Evolutionary conservation across 2,329 filamentous ascomycete species (phyloP), one percentile per base, ranked within the genome.

Genomic region (Fusarium beomiforme): DNA sequence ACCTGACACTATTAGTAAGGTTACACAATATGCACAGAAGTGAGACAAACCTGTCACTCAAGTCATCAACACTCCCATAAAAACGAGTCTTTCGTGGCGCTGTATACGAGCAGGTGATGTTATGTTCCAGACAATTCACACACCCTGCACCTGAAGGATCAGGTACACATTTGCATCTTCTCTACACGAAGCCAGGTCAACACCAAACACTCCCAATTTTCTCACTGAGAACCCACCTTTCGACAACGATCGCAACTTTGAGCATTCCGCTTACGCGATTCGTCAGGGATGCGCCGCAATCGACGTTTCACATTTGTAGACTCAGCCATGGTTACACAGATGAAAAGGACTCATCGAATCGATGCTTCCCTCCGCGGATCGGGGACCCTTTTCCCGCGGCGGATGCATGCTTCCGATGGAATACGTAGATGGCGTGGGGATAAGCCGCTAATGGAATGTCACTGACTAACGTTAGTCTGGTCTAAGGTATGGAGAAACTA

Each of bases 241-340:
- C 78, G 72, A 68, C 79, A 82, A 19, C 79, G 75, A 63, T 81
- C 80, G 59, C 81, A 81, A 58, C 79, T 81, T 54, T 80, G 79
- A 8, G 76, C 75, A 36, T 77, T 78, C 31, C 80, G 73, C 59
- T 82, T 81, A 46, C 79, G 76, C 37, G 78, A 76, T 55, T 80
- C 76, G 44, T 80, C 77, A 14, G 80, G 80, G 31, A 81, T 79
- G 23, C 79, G 78, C 29, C 80, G 71, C 50, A 74, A 65, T 39
- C 77, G 75, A 56, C 77, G 73, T 51, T 77, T 79, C 19, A 64
- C 64, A 49, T 77, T 72, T 31, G 73, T 70, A 14, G 72, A 67
- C 43, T 76, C 73, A 26, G 69, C 59, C 51, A 58, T 53, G 33
- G 42, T 56, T 29, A 42, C 24, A 44, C 5, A 26, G 44, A 29